Percentiles rank a stretch among this genome's conserved stretches.
Conservation (phyloP, 2,329 filamentous ascomycete genomes). For the Xylaria sp. region DNA sequence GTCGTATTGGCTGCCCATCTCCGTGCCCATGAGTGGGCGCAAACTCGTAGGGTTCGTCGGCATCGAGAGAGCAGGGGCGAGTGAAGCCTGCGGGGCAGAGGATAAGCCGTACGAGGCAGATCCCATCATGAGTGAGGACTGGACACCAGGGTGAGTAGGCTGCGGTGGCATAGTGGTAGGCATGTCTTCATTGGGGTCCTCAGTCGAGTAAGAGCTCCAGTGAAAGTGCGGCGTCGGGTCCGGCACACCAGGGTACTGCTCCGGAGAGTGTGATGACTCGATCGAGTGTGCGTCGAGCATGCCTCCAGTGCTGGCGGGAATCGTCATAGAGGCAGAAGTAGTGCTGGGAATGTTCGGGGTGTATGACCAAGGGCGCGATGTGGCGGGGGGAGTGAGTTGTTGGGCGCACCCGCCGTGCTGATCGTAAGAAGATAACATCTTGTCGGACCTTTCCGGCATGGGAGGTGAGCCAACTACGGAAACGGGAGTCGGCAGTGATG, state of each 20-base stretch:
- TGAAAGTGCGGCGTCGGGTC: constrained; percentile 31
- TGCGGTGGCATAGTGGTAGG: constrained; percentile 28
- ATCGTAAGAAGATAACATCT: constrained; percentile 38
- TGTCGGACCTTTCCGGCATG: constrained; percentile 38
- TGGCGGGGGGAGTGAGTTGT: constrained; percentile 45
- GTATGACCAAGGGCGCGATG: constrained; percentile 43
- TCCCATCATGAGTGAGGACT: constrained; percentile 25
- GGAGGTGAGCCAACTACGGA: constrained; percentile 46
- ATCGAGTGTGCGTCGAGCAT: constrained; percentile 37
- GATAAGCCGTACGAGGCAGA: constrained; percentile 11
- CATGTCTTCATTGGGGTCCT: constrained; percentile 28
- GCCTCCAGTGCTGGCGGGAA: constrained; percentile 36
- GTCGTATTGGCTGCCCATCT: constrained; percentile 4
- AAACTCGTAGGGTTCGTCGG: constrained; percentile 21
- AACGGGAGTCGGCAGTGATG: constrained; percentile 46
- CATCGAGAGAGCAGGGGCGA: constrained; percentile 24
- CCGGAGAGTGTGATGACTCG: constrained; percentile 32
- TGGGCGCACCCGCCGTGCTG: constrained; percentile 38
- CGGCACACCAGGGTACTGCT: constrained; percentile 31
- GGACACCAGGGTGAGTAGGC: constrained; percentile 23
- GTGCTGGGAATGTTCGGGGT: constrained; percentile 37
- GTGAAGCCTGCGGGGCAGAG: constrained; percentile 17
- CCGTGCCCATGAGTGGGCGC: constrained; percentile 17
- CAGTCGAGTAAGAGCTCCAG: constrained; percentile 35
- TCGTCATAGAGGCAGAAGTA: constrained; percentile 38